A percentile compares a stretch with the other conserved stretches of the same genome.
Conservation (phyloP, 2,329 filamentous ascomycete species). For the Sclerotinia spermophila region DNA sequence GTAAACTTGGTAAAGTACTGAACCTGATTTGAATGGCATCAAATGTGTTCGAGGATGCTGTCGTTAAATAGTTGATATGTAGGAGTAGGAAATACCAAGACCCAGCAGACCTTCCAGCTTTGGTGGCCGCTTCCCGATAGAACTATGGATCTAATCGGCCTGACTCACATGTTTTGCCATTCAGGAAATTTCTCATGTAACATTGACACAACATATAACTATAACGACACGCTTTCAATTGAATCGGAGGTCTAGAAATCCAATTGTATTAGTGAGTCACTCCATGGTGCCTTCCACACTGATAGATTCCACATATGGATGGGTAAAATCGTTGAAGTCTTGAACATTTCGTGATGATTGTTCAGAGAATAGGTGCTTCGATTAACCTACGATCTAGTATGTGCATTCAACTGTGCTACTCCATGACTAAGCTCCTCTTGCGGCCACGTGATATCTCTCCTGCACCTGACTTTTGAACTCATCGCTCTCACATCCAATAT, state of each 20-base stretch:
- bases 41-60: neutral
- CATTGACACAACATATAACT: neutral
- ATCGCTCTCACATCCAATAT: neutral
- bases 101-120: neutral
- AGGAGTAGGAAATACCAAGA: neutral
- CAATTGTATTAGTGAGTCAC: neutral
- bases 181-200: neutral
- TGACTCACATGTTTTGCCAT: constrained; percentile 4
- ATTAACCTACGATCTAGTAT: neutral
- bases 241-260: neutral
- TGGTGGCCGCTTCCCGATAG: neutral
- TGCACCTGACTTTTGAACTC: neutral
- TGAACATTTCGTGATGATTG: no score
- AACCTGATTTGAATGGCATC: neutral
- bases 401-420: neutral
- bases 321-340: no score
- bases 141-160: neutral
- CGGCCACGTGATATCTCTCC: neutral
- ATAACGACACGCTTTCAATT: neutral
- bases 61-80: neutral
- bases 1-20: neutral
- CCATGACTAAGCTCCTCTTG: neutral
- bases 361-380: neutral
- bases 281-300: neutral
- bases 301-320: neutral